Evolutionary conservation across 139 green algal species (phyloP), one percentile per base, ranked within the genome.

Genomic region (Trebouxia sp.): DNA sequence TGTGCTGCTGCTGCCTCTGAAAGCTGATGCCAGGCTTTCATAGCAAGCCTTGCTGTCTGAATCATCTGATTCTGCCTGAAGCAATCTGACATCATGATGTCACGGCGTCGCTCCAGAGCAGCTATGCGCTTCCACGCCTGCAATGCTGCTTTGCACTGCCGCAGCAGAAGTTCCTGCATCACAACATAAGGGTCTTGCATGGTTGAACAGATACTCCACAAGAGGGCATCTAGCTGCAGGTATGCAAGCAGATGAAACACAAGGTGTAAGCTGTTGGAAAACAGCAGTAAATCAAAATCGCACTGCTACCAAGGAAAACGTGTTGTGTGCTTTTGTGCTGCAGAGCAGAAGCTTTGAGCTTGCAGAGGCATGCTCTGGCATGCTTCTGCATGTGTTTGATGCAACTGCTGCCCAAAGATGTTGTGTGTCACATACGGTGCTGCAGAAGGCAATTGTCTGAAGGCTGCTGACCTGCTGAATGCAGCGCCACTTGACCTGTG

Each of bases 401-500:
- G 22, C 14, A 17, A 3, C 50, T 10, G 50, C 50, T 58, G 3
- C 50, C 50, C 50, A 58, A 6, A 58, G n/a, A n/a, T n/a, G n/a
- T n/a, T n/a, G n/a, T n/a, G n/a, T n/a, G 50, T 58, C 50, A 5
- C 50, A 58, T 2, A 17, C 22, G 50, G 50, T 17, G 3, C 2
- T 22, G 22, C 20, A 17, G 26, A 5, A 22, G 50, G 50, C 3
- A 58, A 22, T 17, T 28, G 26, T 58, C 50, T 58, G 50, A 17
- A 58, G 50, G 20, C 50, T 58, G 2, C 22, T 58, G 50, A 72
- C 62, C 62, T 72, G 62, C 35, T 72, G 32, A 45, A 72, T 72
- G 62, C 62, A 72, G 62, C 62, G 62, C 62, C 62, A 72, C 32
- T 72, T 72, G 32, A 41, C 26, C 5, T 43, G 32, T 14, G 62